These are phyloP conservation scores for Beauveria bassiana DNA, from an alignment of 2,329 filamentous ascomycete genomes.

Conservation along the genomic window DNA sequence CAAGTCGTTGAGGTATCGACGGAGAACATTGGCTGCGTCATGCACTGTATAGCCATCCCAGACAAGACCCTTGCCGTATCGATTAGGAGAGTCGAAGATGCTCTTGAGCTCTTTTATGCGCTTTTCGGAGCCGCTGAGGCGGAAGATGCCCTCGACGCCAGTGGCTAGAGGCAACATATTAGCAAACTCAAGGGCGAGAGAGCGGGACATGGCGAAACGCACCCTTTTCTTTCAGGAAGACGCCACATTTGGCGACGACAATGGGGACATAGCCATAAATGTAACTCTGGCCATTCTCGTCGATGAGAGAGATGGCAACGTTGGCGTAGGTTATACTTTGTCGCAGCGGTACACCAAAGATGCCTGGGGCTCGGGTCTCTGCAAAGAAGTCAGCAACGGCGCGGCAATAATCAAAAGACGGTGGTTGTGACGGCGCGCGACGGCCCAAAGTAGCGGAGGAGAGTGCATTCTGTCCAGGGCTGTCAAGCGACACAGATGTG, in stretches of 20 bases:
- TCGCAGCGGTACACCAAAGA: constrained; percentile 89
- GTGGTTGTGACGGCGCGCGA: neutral
- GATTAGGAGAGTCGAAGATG: constrained; percentile 86
- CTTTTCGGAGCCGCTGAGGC: constrained; percentile 91
- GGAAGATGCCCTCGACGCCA: constrained; percentile 92
- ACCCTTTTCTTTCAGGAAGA: constrained; percentile 98
- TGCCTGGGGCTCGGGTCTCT: constrained; percentile 57
- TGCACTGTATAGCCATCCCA: constrained; percentile 98
- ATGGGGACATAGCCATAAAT: constrained; percentile 99
- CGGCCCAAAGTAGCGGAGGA: neutral
- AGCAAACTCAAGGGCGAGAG: constrained; percentile 14
- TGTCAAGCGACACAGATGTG: neutral
- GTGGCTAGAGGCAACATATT: constrained; percentile 55
- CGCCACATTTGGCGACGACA: constrained; percentile 95
- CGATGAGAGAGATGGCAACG: constrained; percentile 91
- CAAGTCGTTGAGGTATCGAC: constrained; percentile 90
- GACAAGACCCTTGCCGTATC: constrained; percentile 92
- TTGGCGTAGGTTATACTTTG: constrained; percentile 97
- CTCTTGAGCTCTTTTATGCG: constrained; percentile 94
- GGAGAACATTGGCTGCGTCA: constrained; percentile 92
- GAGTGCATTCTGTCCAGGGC: neutral
- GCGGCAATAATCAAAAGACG: neutral
- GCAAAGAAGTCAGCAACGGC: constrained; percentile 11
- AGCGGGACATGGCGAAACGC: constrained; percentile 24
- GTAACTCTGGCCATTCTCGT: constrained; percentile 87